A percentile compares a stretch with the other conserved stretches of the same genome.
Evolutionary conservation across 305 asterid genomes (phyloP).

Genomic region (Solanum hybrid): DNA sequence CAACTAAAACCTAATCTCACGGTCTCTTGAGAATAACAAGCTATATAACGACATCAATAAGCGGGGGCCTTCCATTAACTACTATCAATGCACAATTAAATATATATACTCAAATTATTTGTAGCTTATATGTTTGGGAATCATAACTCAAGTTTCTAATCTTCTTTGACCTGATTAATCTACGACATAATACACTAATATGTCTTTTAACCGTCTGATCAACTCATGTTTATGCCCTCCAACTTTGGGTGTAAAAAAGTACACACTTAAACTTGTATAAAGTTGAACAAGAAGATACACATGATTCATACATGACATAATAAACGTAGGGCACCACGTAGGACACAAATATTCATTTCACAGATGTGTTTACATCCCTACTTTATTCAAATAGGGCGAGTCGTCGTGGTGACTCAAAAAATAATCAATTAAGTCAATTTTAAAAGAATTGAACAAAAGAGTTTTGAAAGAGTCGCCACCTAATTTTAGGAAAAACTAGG

Average conservation of each 20-base stretch:
- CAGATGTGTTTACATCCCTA: background rate
- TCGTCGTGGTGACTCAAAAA: background rate
- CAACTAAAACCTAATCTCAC: background rate
- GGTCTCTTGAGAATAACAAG: background rate
- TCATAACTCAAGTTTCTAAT: background rate
- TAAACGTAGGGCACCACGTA: background rate
- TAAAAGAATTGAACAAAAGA: too few relatives aligned
- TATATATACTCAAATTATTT: too few relatives aligned
- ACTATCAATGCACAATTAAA: background rate
- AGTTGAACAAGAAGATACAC: background rate
- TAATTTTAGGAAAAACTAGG: background rate
- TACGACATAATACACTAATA: too few relatives aligned
- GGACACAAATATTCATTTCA: background rate
- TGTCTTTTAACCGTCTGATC: background rate
- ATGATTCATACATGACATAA: background rate
- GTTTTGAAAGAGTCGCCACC: background rate
- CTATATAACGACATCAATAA: background rate
- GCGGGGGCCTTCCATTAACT: background rate
- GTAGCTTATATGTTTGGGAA: background rate
- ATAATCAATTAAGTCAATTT: background rate
- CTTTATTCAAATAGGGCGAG: background rate
- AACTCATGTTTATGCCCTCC: too few relatives aligned
- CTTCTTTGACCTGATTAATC: background rate
- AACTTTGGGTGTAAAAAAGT: background rate
- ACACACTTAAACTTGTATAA: background rate